These are phyloP conservation scores for Gracilaria domingensis DNA, from an alignment of 23 red algal genomes.

Conservation along the genomic window DNA sequence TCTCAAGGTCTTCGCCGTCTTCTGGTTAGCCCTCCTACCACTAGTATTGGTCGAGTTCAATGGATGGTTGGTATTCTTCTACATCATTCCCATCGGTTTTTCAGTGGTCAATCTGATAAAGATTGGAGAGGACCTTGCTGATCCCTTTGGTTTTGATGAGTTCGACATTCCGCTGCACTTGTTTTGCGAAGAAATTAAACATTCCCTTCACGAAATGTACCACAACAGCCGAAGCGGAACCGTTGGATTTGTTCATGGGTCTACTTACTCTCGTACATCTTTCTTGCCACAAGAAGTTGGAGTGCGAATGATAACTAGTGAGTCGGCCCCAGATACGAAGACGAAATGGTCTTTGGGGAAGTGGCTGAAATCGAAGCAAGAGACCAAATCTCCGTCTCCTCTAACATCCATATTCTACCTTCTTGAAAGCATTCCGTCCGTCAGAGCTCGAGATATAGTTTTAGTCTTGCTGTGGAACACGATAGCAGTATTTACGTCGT, in stretches of 20 bases:
- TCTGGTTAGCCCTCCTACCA: slow-evolving; percentile 52
- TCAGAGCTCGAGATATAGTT: slow-evolving; percentile 15
- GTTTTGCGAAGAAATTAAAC: slow-evolving; percentile 52
- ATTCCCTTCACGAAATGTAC: slow-evolving; percentile 31
- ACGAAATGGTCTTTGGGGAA: neutral
- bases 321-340: neutral
- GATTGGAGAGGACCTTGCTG: slow-evolving; percentile 34
- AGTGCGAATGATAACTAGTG: neutral
- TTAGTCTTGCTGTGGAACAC: slow-evolving; percentile 14
- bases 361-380: neutral
- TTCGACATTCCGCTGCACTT: slow-evolving; percentile 45
- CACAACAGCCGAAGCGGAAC: neutral
- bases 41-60: slow-evolving; percentile 41
- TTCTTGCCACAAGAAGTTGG: slow-evolving; percentile 1
- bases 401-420: neutral
- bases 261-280: neutral
- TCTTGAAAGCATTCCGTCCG: slow-evolving; percentile 18
- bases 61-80: slow-evolving; percentile 48
- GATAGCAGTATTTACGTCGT: slow-evolving; percentile 39
- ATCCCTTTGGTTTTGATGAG: slow-evolving; percentile 57
- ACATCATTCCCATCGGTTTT: slow-evolving; percentile 39
- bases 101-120: slow-evolving; percentile 50
- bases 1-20: slow-evolving; percentile 19
- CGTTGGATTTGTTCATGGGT: slow-evolving; percentile 10
- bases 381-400: neutral